Evolutionary conservation across 2,329 filamentous ascomycete genomes (phyloP), one percentile per base, ranked within the genome.

Genomic region (Emmonsiellopsis sp.): DNA sequence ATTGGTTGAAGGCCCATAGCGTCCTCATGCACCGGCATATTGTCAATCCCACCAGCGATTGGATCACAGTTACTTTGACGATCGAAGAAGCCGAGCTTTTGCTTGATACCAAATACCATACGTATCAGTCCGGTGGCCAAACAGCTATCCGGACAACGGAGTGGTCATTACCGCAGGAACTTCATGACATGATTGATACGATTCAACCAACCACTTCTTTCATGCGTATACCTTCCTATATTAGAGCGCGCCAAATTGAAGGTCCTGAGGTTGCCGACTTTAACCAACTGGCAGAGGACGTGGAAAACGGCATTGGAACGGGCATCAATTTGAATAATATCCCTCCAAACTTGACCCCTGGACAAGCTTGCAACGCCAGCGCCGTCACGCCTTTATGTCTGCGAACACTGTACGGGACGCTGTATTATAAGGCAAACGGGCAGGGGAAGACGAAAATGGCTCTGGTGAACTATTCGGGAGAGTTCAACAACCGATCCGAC

Each of bases 401-500:
- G 14, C 44, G 44, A 34, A 36, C 44, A 31, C 32, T 47, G 32
- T 47, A 47, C 36, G 44, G 44, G 17, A 47, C 44, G 31, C 44
- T 47, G 44, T 36, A 47, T 13, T 34, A 47, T 33, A 47, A 17
- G 44, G 44, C 44, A 3, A 14, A 36, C 14, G 3, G 31, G 10
- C 5, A 34, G 5, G 14, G 44, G 11, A 31, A n/a, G 11, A 47
- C 44, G 11, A 47, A 14, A 47, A 47, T 47, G 44, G 44, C 31
- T 9, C 44, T 47, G 31, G 44, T 47, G 13, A 47, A 47, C 14
- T 47, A 47, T 34, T 47, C 17, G 32, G 44, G 44, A 17, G 44
- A 47, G 11, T 47, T 47, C 44, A 47, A 47, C 44, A 47, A 47
- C 21, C 27, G 44, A 14, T 47, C 44, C 6, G 44, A 47, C 32